These are phyloP conservation scores for Powellomyces hirtus DNA, from an alignment of 192 early-diverging fungal species.

Conservation along the genomic window DNA sequence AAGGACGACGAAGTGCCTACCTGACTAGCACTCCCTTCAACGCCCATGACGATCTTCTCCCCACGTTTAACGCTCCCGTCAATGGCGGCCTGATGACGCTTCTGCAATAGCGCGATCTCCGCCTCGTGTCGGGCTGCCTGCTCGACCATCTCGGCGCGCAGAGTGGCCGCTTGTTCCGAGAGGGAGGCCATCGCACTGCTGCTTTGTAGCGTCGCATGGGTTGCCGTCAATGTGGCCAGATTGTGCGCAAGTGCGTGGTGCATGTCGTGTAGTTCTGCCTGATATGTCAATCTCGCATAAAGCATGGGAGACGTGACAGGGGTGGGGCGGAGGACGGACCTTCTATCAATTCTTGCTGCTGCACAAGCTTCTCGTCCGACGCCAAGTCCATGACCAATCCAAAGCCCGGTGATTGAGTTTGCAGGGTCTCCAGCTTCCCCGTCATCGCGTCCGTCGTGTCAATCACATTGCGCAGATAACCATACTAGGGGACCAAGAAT, in stretches of 20 bases:
- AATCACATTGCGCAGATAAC: slow-evolving; percentile 5
- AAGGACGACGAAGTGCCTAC: no score
- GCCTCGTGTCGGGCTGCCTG: slow-evolving; percentile 8
- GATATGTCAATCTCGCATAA: background rate
- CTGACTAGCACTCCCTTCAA: slow-evolving; percentile 9
- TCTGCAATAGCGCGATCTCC: background rate
- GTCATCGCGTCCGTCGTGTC: slow-evolving; percentile 19
- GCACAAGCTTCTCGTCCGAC: slow-evolving; percentile 6
- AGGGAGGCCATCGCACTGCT: background rate
- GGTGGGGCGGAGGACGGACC: background rate
- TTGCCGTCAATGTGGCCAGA: background rate
- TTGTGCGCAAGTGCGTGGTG: background rate
- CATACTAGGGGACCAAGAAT: background rate
- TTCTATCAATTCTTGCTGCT: slow-evolving; percentile 6
- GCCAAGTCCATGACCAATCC: background rate
- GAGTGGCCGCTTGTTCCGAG: background rate
- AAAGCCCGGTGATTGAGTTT: background rate
- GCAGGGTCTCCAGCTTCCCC: slow-evolving; percentile 5
- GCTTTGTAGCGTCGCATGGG: slow-evolving; percentile 2
- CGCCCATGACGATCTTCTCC: slow-evolving; percentile 19
- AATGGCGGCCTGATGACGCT: background rate
- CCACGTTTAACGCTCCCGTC: background rate
- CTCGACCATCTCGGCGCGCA: background rate
- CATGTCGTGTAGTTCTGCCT: slow-evolving; percentile 1
- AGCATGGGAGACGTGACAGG: background rate